These are phyloP conservation scores for Pascua sp. DNA, from an alignment of 1,284 basidiomycete species.

Conservation along the genomic window DNA sequence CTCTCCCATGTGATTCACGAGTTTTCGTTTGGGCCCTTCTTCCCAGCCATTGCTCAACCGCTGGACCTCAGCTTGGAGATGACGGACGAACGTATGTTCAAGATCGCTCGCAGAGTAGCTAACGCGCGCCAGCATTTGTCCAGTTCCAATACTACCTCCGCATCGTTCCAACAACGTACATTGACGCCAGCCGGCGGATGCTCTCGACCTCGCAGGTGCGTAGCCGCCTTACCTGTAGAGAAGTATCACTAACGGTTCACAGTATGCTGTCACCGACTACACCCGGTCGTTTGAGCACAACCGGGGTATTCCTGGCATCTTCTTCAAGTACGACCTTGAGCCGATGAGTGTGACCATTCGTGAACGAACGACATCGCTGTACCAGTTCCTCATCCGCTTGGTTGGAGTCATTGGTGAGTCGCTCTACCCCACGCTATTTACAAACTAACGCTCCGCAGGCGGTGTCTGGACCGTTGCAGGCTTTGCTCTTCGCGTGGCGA, in stretches of 20 bases:
- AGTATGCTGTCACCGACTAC: slow-evolving; percentile 96
- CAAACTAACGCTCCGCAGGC: slow-evolving; percentile 22
- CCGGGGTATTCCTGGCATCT: slow-evolving; percentile 81
- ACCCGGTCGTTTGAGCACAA: slow-evolving; percentile 72
- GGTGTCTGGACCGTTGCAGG: slow-evolving; percentile 51
- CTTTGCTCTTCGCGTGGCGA: slow-evolving; percentile 46
- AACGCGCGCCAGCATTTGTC: slow-evolving; percentile 64
- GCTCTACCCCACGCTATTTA: not conserved
- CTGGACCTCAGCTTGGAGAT: slow-evolving; percentile 86
- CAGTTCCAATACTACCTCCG: slow-evolving; percentile 96
- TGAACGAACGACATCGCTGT: slow-evolving; percentile 76
- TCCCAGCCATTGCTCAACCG: slow-evolving; percentile 92
- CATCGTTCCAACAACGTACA: slow-evolving; percentile 90
- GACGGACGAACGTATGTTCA: slow-evolving; percentile 68
- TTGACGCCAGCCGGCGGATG: slow-evolving; percentile 61
- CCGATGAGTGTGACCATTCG: slow-evolving; percentile 79
- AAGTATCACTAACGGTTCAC: slow-evolving; percentile 32
- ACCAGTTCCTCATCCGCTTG: slow-evolving; percentile 76
- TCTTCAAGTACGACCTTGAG: slow-evolving; percentile 96
- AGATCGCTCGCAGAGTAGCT: not conserved
- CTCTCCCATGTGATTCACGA: slow-evolving; percentile 93
- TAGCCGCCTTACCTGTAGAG: not conserved
- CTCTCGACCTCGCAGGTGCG: slow-evolving; percentile 62
- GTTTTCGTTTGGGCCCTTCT: slow-evolving; percentile 94
- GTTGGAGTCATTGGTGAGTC: slow-evolving; percentile 43